Conservation (phyloP, 768 basidiomycete genomes). For the Antrodiella citrinella region DNA sequence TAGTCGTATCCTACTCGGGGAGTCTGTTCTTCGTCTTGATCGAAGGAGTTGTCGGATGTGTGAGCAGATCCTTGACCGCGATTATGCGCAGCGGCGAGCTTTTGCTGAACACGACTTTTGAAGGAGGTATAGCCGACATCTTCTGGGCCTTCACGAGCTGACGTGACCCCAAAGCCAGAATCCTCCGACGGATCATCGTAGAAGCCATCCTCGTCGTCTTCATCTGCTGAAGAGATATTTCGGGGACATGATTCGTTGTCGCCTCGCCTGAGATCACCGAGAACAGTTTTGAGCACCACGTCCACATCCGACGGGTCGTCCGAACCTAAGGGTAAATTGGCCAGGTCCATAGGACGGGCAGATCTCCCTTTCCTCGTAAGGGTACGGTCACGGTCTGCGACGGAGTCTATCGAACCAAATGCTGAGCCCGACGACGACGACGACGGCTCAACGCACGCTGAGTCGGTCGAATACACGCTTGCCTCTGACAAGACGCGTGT, state of each 20-base stretch:
- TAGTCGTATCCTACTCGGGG: constrained; percentile 7
- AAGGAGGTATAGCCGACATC: constrained; percentile 7
- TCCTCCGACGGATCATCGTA: not conserved
- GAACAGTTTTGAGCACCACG: not conserved
- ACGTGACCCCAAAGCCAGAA: too few species aligned
- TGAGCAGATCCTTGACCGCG: too few species aligned
- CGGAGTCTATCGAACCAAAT: not conserved
- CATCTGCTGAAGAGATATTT: not conserved
- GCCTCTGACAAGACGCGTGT: constrained; percentile 2
- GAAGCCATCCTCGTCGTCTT: not conserved
- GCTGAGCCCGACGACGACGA: not conserved
- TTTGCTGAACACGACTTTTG: constrained; percentile 10
- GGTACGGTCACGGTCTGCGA: not conserved
- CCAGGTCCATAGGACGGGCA: not conserved
- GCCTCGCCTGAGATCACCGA: not conserved
- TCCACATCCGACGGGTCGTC: not conserved
- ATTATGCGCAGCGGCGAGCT: constrained; percentile 6
- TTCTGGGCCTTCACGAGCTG: not conserved
- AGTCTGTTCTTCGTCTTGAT: constrained; percentile 8
- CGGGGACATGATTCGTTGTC: not conserved
- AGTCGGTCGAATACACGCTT: constrained; percentile 15
- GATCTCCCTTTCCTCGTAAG: not conserved
- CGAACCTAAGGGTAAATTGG: not conserved
- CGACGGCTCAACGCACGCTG: not conserved
- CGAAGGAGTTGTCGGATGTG: not conserved